Evolutionary conservation across 306 rosid species (phyloP), one percentile per base, ranked within the genome.

Genomic region (Dalbergia oliveri): DNA sequence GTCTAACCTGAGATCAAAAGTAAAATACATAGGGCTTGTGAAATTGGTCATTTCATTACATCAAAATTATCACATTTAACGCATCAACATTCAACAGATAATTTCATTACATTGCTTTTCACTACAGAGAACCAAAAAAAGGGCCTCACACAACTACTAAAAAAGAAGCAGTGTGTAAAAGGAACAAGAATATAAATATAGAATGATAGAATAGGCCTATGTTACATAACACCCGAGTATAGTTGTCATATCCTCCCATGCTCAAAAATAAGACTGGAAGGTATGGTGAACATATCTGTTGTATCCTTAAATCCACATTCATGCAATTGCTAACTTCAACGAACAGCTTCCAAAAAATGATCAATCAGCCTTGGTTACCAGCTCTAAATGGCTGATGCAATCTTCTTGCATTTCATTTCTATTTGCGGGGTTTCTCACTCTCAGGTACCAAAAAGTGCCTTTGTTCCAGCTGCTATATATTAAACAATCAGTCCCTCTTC

Each of bases 361-460:
- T 53, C 68, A 68, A 79, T 81, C 84, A 76, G 37, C 73, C 44
- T 53, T 21, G 66, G 56, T 56, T 77, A 21, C 34, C 72, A 57
- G 60, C 76, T 59, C 75, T 19, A 33, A 49, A 68, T 19, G 78
- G 51, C 44, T 23, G n/a, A 43, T 5, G 44, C 15, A 11, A 78
- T 58, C 64, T 73, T 79, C 65, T 37, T 2, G 31, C 31, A 12
- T n/a, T 72, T 79, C 76, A 49, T 66, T 73, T 57, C 81, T 37
- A 75, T 73, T 33, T 75, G 54, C 73, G 66, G 31, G 58, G 53
- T 54, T 57, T 75, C 72, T 81, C 78, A 33, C 14, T 72, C 75
- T 78, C 77, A 63, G 66, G 41, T 79, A 86, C 49, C 54, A 33
- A 76, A 85, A 65, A 60, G 15, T 41, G 86, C 43, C 21, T 35